Evolutionary conservation across 306 rosid species (phyloP).

Genomic region (Lathyrus tuberosus): DNA sequence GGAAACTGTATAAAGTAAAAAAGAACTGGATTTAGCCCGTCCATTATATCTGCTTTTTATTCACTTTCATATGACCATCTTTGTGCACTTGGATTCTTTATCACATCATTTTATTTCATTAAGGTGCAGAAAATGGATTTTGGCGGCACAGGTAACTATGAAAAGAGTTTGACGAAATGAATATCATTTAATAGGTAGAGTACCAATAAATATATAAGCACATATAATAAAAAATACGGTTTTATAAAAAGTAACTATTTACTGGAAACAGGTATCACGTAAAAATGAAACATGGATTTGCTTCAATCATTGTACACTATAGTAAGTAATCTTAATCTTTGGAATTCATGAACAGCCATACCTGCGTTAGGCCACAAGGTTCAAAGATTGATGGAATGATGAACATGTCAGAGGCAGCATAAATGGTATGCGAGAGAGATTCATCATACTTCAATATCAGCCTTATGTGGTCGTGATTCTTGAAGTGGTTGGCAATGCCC

Average conservation of each 20-base stretch:
- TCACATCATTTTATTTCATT: conserved; percentile 11
- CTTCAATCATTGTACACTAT: background rate
- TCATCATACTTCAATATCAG: conserved; percentile 89
- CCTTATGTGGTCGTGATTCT: conserved; percentile 72
- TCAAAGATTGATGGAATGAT: conserved; percentile 94
- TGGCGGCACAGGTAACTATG: background rate
- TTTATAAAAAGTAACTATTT: conserved; percentile 4
- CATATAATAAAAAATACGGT: background rate
- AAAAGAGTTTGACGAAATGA: conserved; percentile 21
- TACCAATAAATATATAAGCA: conserved; percentile 2
- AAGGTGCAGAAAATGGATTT: conserved; percentile 32
- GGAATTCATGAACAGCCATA: conserved; percentile 42
- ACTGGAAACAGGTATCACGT: conserved; percentile 26
- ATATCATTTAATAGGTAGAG: conserved; percentile 27
- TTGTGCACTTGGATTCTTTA: conserved; percentile 5
- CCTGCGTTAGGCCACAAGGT: conserved; percentile 99
- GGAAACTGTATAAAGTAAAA: conserved; percentile 11
- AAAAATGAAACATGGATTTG: conserved; percentile 31
- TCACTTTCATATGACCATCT: conserved; percentile 17
- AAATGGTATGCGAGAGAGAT: conserved; percentile 86
- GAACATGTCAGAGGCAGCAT: conserved; percentile 92
- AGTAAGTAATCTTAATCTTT: conserved; percentile 6
- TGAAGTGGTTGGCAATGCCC: conserved; percentile 75
- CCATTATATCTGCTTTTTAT: background rate
- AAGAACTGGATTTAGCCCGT: conserved; percentile 17